phyloP scores from a whole-genome alignment of 169 alveolate species.

The Nephromyces sp. region DNA sequence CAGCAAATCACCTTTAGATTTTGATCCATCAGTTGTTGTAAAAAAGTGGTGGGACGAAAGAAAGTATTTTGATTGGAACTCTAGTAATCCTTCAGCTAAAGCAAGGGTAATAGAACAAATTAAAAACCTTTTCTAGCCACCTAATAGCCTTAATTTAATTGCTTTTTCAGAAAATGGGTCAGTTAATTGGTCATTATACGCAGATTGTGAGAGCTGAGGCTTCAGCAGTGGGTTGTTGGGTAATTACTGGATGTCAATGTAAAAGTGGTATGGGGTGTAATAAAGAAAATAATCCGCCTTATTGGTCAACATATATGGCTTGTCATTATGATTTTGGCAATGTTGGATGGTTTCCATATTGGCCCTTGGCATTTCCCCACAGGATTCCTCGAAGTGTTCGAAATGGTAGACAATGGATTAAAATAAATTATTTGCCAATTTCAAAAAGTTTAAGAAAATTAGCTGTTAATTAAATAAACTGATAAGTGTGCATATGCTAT shows the following conservation, averaged over 20 bases:
- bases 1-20: slow-evolving; percentile 12
- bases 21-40: slow-evolving; percentile 41
- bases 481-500: background rate
- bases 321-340: slow-evolving; percentile 48
- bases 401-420: background rate
- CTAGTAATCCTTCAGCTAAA: slow-evolving; percentile 23
- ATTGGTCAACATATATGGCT: slow-evolving; percentile 42
- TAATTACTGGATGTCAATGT: slow-evolving; percentile 45
- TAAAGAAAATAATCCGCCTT: slow-evolving; percentile 1
- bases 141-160: too few relatives aligned
- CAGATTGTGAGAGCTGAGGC: slow-evolving; percentile 50
- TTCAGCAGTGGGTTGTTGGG: slow-evolving; percentile 46
- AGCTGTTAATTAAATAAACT: background rate
- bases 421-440: background rate
- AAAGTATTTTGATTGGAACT: slow-evolving; percentile 39
- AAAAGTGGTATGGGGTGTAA: background rate
- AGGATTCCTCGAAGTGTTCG: background rate
- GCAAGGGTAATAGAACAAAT: background rate
- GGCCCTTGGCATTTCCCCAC: slow-evolving; percentile 8
- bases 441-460: background rate
- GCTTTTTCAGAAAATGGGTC: slow-evolving; percentile 28
- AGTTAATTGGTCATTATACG: slow-evolving; percentile 47
- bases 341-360: slow-evolving; percentile 38
- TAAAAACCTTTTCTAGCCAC: background rate
- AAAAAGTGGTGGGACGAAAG: slow-evolving; percentile 53